Percentiles rank a stretch among this genome's conserved stretches.
These are phyloP conservation scores for Penicillium maclennaniae DNA, from an alignment of 495 filamentous ascomycete genomes.

Conservation along the genomic window DNA sequence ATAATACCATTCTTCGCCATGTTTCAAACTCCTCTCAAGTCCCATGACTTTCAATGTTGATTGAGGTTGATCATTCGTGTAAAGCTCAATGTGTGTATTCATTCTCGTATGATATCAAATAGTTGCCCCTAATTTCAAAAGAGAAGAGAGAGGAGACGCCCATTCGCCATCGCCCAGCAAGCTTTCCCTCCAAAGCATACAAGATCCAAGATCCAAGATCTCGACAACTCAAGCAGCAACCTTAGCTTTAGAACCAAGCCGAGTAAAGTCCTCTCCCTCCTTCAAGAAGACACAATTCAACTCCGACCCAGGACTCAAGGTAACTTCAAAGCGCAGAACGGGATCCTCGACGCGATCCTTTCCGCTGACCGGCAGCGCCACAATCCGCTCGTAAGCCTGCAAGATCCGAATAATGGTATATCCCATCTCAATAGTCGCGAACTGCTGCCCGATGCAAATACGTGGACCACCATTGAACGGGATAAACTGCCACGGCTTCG, in stretches of 20 bases:
- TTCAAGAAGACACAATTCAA: constrained; percentile 43
- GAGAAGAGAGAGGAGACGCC: neutral
- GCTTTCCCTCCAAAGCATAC: neutral
- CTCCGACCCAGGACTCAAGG: constrained; percentile 37
- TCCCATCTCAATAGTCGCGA: constrained; percentile 58
- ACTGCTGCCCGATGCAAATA: constrained; percentile 61
- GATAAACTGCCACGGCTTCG: constrained; percentile 61
- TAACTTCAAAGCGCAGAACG: constrained; percentile 36
- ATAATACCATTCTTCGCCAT: too few species aligned
- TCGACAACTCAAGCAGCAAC: neutral
- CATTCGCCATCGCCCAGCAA: neutral
- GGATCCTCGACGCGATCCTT: constrained; percentile 37
- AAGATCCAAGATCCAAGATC: neutral
- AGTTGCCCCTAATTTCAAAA: neutral
- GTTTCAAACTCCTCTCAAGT: too few species aligned
- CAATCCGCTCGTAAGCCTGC: constrained; percentile 56
- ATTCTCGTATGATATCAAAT: neutral
- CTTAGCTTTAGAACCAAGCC: neutral
- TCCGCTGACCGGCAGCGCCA: constrained; percentile 30
- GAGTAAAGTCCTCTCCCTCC: constrained; percentile 24
- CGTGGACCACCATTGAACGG: constrained; percentile 61
- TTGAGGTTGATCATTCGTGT: neutral
- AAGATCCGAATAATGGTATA: constrained; percentile 59
- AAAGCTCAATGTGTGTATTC: neutral
- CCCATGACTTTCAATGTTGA: neutral